A percentile compares a stretch with the other conserved stretches of the same genome.
These are phyloP conservation scores for Arabidopsis thaliana DNA, from an alignment of 345 rosid species.

Conservation along the genomic window TAIR10.1 NC_003074.8:1988001-1988500, in stretches of 20 bases:
- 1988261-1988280: constrained; percentile 18
- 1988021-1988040: constrained; percentile 95
- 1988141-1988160: constrained; percentile 50
- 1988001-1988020: constrained; percentile 87
- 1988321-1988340: constrained; percentile 69
- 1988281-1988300: constrained; percentile 77
- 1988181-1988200: constrained; percentile 53
- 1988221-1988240: constrained; percentile 34
- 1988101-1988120: constrained; percentile 43
- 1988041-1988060: constrained; percentile 50
- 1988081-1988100: constrained; percentile 27
- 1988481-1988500: constrained; percentile 55
- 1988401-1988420: constrained; percentile 54
- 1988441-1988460: constrained; percentile 51
- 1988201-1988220: constrained; percentile 46
- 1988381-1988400: constrained; percentile 59
- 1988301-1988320: constrained; percentile 84
- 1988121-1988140: constrained; percentile 50
- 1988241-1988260: constrained; percentile 9
- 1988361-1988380: constrained; percentile 56
- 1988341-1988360: constrained; percentile 53
- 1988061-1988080: constrained; percentile 17
- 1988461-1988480: constrained; percentile 54
- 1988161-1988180: constrained; percentile 46
- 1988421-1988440: constrained; percentile 56